Percentiles rank a stretch among this genome's conserved stretches.
Conservation (phyloP, 768 basidiomycete genomes). For the Trametes elegans region DNA sequence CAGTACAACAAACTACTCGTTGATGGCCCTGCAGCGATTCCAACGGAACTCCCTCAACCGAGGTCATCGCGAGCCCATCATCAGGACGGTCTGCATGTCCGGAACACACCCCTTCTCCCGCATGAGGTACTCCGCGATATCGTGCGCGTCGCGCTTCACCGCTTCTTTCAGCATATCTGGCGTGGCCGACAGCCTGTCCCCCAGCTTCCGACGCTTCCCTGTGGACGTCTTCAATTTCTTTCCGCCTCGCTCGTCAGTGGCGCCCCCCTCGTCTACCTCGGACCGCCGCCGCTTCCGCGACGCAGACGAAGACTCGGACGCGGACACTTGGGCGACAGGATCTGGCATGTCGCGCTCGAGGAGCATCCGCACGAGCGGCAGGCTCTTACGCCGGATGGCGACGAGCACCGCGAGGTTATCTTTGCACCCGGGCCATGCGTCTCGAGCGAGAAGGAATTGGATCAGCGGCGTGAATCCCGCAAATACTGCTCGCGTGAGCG, state of each 20-base stretch:
- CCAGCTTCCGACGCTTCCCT: constrained; percentile 50
- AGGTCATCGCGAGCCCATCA: constrained; percentile 29
- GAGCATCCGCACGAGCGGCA: constrained; percentile 70
- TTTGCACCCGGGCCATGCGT: constrained; percentile 67
- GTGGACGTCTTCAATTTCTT: constrained; percentile 6
- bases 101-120: constrained; percentile 71
- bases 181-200: constrained; percentile 56
- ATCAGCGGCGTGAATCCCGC: constrained; percentile 63
- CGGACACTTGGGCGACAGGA: background rate
- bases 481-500: constrained; percentile 75
- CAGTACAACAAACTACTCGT: background rate
- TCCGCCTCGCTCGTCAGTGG: background rate
- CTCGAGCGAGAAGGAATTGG: constrained; percentile 63
- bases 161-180: constrained; percentile 64
- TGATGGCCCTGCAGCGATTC: background rate
- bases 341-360: constrained; percentile 53
- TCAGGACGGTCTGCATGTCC: constrained; percentile 61
- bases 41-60: background rate
- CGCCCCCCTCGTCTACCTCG: background rate
- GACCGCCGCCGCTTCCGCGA: background rate
- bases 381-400: constrained; percentile 70
- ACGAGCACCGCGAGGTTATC: constrained; percentile 65
- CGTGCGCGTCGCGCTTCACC: constrained; percentile 59
- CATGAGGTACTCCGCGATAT: constrained; percentile 70
- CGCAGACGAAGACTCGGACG: background rate